A percentile compares a stretch with the other conserved stretches of the same genome.
Conservation (phyloP, 1,139 yeast species). For the Diutina ranongensis region DNA sequence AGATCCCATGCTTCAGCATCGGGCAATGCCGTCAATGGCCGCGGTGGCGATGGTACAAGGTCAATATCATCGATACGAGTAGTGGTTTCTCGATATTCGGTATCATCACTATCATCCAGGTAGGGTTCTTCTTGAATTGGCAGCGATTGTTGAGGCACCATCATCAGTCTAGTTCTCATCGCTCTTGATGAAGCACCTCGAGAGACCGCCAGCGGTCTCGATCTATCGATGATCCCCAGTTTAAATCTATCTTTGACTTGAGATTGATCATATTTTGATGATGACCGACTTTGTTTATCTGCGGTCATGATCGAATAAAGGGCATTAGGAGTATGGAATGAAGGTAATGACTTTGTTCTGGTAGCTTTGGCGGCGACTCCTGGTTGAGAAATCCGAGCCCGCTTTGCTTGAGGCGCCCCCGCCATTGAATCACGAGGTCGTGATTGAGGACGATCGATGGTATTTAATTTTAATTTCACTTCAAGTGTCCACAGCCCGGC, state of each 20-base stretch:
- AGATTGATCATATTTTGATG: constrained; percentile 28
- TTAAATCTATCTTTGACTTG: constrained; percentile 35
- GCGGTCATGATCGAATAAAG: constrained; percentile 32
- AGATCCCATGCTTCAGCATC: constrained; percentile 36
- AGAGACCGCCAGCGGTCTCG: constrained; percentile 8
- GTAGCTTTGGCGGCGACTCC: constrained; percentile 41
- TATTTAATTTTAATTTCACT: constrained; percentile 47
- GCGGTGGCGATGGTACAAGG: constrained; percentile 8
- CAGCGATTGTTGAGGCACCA: constrained; percentile 9
- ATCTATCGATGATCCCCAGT: constrained; percentile 29
- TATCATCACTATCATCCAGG: constrained; percentile 11
- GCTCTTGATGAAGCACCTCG: constrained; percentile 19
- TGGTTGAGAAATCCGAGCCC: constrained; percentile 4
- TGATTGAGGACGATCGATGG: constrained; percentile 15
- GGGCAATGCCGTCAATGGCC: constrained; percentile 28
- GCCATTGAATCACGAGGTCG: background rate
- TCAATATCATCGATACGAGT: constrained; percentile 1
- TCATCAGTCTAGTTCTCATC: constrained; percentile 34
- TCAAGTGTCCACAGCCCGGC: constrained; percentile 48
- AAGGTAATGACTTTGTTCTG: constrained; percentile 55
- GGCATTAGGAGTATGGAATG: constrained; percentile 33
- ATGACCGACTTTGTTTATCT: constrained; percentile 27
- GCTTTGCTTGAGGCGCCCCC: background rate
- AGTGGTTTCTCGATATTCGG: constrained; percentile 8
- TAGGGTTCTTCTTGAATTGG: constrained; percentile 10